These are phyloP conservation scores for Tubosaeta sp. DNA, from an alignment of 768 basidiomycete genomes.

Conservation along the genomic window DNA sequence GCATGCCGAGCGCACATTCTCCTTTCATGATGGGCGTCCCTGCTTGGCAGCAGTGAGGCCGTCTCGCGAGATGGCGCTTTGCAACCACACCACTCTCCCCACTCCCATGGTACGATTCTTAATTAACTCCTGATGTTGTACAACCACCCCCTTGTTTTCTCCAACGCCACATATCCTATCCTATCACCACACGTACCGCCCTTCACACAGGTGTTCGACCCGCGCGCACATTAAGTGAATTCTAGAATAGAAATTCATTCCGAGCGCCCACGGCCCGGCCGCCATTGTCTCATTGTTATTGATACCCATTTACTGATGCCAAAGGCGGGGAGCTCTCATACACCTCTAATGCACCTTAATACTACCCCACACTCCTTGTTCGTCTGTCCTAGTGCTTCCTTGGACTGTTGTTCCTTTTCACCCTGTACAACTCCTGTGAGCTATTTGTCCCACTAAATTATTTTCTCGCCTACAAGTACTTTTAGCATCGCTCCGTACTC, in stretches of 20 bases:
- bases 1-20: conserved; percentile 36
- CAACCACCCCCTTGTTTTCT: background rate
- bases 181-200: conserved; percentile 1
- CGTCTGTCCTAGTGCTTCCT: background rate
- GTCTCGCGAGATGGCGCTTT: background rate
- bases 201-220: background rate
- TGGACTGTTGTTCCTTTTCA: conserved; percentile 7
- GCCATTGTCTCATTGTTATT: background rate
- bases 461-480: conserved; percentile 17
- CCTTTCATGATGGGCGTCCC: conserved; percentile 34
- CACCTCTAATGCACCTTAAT: background rate
- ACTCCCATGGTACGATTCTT: conserved; percentile 4
- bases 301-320: conserved; percentile 6
- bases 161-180: conserved; percentile 2
- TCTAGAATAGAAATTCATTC: conserved; percentile 11
- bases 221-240: background rate
- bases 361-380: background rate
- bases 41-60: conserved; percentile 19
- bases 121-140: conserved; percentile 13
- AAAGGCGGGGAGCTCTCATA: background rate
- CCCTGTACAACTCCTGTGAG: conserved; percentile 15
- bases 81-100: background rate
- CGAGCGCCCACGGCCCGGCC: background rate
- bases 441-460: conserved; percentile 17
- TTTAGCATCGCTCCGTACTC: conserved; percentile 5